Evolutionary conservation across 139 green algal species (phyloP), one percentile per base, ranked within the genome.

Genomic region (Chlamydomonas sp.): DNA sequence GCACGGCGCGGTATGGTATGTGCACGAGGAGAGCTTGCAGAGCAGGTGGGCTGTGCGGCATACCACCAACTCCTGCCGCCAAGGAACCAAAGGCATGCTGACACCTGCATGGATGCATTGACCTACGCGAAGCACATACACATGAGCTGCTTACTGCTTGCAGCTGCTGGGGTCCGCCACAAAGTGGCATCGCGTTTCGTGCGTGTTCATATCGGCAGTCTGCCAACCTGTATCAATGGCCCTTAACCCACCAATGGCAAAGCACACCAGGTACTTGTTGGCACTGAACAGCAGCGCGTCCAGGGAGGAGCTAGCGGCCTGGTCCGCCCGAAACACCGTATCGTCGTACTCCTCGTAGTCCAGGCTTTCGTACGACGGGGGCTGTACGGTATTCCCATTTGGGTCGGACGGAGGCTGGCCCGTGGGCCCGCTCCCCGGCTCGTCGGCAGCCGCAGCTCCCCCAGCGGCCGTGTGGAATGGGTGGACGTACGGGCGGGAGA

Each of bases 321-420:
- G 78, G 16, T 95, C 91, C 0, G 89, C 83, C 4, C 93, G 73
- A 63, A 87, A 90, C 67, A 95, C 93, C 20, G 88, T 91, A 67
- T 95, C 94, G 84, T 96, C 93, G 9, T 91, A 82, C 16, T 94
- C 81, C 69, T 96, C 94, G 63, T 94, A 95, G 58, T 96, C 91
- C 67, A 96, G 77, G 67, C 76, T 91, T 80, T 96, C 92, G 78
- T 90, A 94, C 20, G 17, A 76, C 69, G 63, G 31, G n/a, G n/a
- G 63, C n/a, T 15, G 12, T 10, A 69, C 9, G 12, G 12, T 10
- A 49, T 49, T 49, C 31, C 31, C 31, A 49, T 49, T 49, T 49
- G 31, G 31, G 31, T 49, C 31, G 31, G 31, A 49, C 31, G 31
- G 31, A 49, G 31, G 31, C 31, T 49, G 31, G 31, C 31, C 31